Conservation (phyloP, 257 asterid species). For the Salvia miltiorrhiza region DNA sequence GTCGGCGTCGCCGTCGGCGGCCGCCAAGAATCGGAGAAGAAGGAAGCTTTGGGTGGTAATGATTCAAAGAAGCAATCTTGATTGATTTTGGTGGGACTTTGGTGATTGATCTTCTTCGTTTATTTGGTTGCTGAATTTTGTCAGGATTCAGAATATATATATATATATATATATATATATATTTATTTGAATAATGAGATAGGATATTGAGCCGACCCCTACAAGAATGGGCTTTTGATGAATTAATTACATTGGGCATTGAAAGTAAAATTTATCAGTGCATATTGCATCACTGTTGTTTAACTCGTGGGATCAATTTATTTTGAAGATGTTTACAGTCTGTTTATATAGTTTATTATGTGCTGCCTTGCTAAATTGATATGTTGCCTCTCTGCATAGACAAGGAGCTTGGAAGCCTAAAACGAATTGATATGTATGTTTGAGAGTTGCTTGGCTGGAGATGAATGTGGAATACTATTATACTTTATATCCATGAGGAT, state of each 20-base stretch:
- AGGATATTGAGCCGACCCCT: background rate
- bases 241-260: background rate
- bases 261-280: constrained; percentile 2
- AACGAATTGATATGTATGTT: background rate
- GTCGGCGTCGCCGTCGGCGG: no score
- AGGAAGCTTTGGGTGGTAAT: constrained; percentile 17
- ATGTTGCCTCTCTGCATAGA: background rate
- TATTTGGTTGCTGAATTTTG: background rate
- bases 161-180: constrained; percentile 21
- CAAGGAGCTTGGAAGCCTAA: background rate
- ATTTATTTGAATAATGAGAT: constrained; percentile 32
- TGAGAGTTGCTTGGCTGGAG: background rate
- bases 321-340: background rate
- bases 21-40: constrained; percentile 17
- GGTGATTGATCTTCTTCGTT: constrained; percentile 12
- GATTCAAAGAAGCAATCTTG: constrained; percentile 26
- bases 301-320: background rate
- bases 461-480: background rate
- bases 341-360: background rate
- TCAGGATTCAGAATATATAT: constrained; percentile 17
- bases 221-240: no score
- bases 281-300: constrained; percentile 14
- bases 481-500: background rate
- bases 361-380: background rate
- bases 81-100: constrained; percentile 4